phyloP scores from a whole-genome alignment of 306 rosid species.

The Vigna angularis region DNA sequence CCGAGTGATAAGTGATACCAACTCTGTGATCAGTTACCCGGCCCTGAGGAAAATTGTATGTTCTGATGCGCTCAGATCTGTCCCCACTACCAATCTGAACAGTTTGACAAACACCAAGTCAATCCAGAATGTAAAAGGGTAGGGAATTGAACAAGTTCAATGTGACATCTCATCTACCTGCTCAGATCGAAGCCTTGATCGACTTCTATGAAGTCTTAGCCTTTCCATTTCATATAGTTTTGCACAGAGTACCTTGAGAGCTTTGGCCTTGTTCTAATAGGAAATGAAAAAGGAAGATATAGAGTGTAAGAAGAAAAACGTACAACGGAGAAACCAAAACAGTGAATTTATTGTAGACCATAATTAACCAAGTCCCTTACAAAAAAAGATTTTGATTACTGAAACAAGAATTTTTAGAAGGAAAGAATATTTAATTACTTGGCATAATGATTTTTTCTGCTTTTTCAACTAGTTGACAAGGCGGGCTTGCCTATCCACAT shows the following conservation, averaged over 20 bases:
- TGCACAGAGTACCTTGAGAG: constrained; percentile 86
- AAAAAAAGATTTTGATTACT: background rate
- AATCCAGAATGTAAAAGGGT: constrained; percentile 31
- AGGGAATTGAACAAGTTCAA: constrained; percentile 9
- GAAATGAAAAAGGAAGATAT: constrained; percentile 34
- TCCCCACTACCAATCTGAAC: constrained; percentile 92
- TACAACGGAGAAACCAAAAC: constrained; percentile 32
- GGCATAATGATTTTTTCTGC: constrained; percentile 7
- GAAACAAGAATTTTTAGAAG: constrained; percentile 15
- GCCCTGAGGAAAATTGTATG: constrained; percentile 93
- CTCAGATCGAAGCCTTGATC: constrained; percentile 81
- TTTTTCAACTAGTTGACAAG: background rate
- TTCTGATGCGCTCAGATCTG: constrained; percentile 89
- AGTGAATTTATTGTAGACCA: constrained; percentile 24
- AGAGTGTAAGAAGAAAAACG: constrained; percentile 18
- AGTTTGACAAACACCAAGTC: constrained; percentile 35
- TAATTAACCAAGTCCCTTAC: constrained; percentile 11
- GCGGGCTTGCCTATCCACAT: background rate
- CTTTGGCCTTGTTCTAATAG: constrained; percentile 86
- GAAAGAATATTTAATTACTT: background rate
- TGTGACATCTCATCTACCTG: constrained; percentile 59
- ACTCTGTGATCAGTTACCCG: constrained; percentile 94
- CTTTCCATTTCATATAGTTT: constrained; percentile 91
- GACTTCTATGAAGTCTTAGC: constrained; percentile 63
- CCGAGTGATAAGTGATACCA: constrained; percentile 80